Evolutionary conservation across 2,329 filamentous ascomycete genomes (phyloP).

Genomic region (Mycogone perniciosa): DNA sequence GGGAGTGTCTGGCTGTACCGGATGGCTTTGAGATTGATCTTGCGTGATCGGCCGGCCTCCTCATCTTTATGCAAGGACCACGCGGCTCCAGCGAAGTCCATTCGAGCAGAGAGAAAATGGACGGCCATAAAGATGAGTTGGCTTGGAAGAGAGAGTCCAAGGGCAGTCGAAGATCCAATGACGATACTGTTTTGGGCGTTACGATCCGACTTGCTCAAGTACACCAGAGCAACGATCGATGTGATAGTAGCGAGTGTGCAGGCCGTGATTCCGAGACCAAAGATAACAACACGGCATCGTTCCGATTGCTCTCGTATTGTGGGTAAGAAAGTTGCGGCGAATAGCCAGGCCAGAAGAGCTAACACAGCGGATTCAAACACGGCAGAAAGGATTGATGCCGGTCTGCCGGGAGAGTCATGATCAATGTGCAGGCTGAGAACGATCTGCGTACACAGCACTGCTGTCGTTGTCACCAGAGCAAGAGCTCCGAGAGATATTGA

Average conservation of each 20-base stretch:
- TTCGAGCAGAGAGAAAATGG: conserved; percentile 36
- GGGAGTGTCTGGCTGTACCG: conserved; percentile 43
- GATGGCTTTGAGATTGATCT: conserved; percentile 42
- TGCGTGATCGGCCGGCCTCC: conserved; percentile 11
- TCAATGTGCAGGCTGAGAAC: conserved; percentile 11
- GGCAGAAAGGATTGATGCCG: conserved; percentile 22
- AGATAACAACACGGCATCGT: conserved; percentile 20
- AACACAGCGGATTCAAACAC: conserved; percentile 24
- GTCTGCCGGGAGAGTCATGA: conserved; percentile 4
- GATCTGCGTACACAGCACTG: conserved; percentile 17
- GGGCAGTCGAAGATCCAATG: conserved; percentile 37
- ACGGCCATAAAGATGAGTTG: conserved; percentile 45
- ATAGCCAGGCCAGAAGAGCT: conserved; percentile 22
- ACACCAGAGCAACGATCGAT: conserved; percentile 39
- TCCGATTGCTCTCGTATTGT: conserved; percentile 20
- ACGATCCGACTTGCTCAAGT: conserved; percentile 24
- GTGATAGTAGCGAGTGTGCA: conserved; percentile 40
- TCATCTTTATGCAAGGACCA: conserved; percentile 26
- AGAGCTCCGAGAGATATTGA: conserved; percentile 9
- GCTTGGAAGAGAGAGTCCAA: conserved; percentile 39
- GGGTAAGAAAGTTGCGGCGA: conserved; percentile 26
- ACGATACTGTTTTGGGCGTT: conserved; percentile 26
- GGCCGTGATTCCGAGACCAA: conserved; percentile 28
- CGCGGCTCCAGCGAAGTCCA: conserved; percentile 15
- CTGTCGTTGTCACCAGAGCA: conserved; percentile 16